These are phyloP conservation scores for Coemansia sp. DNA, from an alignment of 192 early-diverging fungal species.

Conservation along the genomic window DNA sequence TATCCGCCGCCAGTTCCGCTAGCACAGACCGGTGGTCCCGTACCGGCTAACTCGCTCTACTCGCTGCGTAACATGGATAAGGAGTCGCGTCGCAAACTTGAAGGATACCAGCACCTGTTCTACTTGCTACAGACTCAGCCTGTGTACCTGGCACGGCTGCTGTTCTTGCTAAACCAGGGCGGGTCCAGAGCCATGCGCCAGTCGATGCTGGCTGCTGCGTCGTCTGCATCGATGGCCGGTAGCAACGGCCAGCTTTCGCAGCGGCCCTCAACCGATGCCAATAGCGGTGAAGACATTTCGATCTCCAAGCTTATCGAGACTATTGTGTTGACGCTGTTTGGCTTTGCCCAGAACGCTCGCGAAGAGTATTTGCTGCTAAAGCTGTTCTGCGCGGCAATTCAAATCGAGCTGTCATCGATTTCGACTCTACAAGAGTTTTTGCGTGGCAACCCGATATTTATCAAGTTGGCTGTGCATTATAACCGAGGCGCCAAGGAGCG, in stretches of 20 bases:
- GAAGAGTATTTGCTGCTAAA: constrained; percentile 96
- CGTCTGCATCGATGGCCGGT: not conserved
- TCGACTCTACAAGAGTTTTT: constrained; percentile 85
- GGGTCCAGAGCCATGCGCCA: constrained; percentile 56
- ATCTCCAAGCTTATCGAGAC: constrained; percentile 81
- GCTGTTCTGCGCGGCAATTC: constrained; percentile 87
- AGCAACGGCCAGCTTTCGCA: constrained; percentile 12
- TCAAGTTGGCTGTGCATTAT: constrained; percentile 95
- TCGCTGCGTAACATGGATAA: constrained; percentile 84
- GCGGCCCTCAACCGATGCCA: constrained; percentile 10
- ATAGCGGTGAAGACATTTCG: constrained; percentile 37
- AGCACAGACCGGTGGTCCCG: constrained; percentile 11
- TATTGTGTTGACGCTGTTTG: constrained; percentile 89
- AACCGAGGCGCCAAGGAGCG: constrained; percentile 95
- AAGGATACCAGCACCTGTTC: constrained; percentile 91
- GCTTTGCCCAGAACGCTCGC: constrained; percentile 94
- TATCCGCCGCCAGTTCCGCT: constrained; percentile 19
- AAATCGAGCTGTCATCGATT: constrained; percentile 86
- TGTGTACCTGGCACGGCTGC: constrained; percentile 79
- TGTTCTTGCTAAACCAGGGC: constrained; percentile 89
- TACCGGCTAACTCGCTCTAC: constrained; percentile 44
- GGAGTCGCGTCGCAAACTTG: constrained; percentile 71
- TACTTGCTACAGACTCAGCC: constrained; percentile 98
- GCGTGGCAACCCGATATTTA: constrained; percentile 94
- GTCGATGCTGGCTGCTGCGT: constrained; percentile 22